Evolutionary conservation across 306 rosid species (phyloP), one percentile per base, ranked within the genome.

Genomic region (Trifolium dubium): DNA sequence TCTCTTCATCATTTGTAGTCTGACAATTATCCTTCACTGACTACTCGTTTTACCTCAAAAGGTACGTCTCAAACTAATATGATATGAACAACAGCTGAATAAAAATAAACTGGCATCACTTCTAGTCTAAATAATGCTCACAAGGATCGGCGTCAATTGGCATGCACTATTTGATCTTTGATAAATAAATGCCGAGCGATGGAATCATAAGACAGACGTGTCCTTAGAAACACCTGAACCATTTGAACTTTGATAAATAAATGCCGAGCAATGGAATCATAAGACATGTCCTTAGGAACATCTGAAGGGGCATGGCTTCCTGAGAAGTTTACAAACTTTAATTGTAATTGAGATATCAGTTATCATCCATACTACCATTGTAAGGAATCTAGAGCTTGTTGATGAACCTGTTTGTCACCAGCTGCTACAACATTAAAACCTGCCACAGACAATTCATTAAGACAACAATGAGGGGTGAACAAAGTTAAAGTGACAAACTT

Each of bases 381-480:
- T 73, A 94, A 82, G 43, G 83, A 86, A 72, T 88, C 87, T 79
- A 91, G 72, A 64, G 97, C 85, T 82, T 88, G 86, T 54, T 77
- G 88, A 82, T 91, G 99, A 85, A 92, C 82, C 74, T 65, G 80
- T 75, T 82, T 85, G 83, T 94, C 96, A 66, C 96, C 97, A 44
- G 99, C 96, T 69, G 97, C 99, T 66, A 88, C 81, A 35, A 94
- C 92, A 58, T 92, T 87, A 83, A 87, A 94, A 83, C 88, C 99
- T 94, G 86, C 29, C 58, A 75, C 49, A 67, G 54, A 39, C 69
- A 68, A 47, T 43, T 37, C 69, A 49, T 39, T 44, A 14, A 68
- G 49, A 77, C 67, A 37, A 8, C 30, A 55, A 64, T 15, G 73
- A 23, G 13, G 67, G n/a, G 66, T 19, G 19, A 49, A 68, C 41